Evolutionary conservation across 768 basidiomycete species (phyloP).

Genomic region (Pluteus cervinus): DNA sequence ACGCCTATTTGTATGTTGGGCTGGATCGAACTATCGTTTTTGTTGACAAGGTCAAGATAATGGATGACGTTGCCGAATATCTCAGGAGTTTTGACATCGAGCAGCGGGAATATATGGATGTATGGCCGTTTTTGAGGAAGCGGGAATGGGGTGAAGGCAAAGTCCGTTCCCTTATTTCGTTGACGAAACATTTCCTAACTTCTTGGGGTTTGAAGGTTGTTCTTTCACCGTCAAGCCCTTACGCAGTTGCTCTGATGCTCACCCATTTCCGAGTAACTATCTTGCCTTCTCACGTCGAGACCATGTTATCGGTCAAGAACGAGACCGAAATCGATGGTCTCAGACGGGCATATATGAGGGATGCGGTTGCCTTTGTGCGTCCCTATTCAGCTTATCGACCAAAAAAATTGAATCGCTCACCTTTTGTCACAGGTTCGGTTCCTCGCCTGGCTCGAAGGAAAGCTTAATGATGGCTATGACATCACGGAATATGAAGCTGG

Average conservation of each 20-base stretch:
- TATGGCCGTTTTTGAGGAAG: conserved; percentile 74
- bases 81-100: conserved; percentile 51
- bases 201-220: conserved; percentile 43
- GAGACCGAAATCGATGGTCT: conserved; percentile 78
- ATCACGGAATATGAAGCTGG: conserved; percentile 93
- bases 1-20: conserved; percentile 76
- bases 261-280: conserved; percentile 79
- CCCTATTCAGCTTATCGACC: conserved; percentile 7
- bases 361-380: conserved; percentile 81
- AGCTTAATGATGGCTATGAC: conserved; percentile 68
- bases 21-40: conserved; percentile 63
- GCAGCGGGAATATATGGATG: conserved; percentile 62
- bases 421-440: conserved; percentile 50
- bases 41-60: conserved; percentile 63
- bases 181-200: not conserved
- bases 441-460: conserved; percentile 87
- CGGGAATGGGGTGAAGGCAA: conserved; percentile 79
- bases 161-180: conserved; percentile 24
- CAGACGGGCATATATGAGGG: conserved; percentile 78
- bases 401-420: conserved; percentile 9
- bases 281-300: conserved; percentile 61
- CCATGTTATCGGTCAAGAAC: conserved; percentile 87
- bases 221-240: conserved; percentile 69
- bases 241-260: conserved; percentile 80
- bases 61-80: conserved; percentile 51